Percentiles rank a stretch among this genome's conserved stretches.
Evolutionary conservation across 352 stramenopile species (phyloP).

Genomic region (Phytophthora parvispora): DNA sequence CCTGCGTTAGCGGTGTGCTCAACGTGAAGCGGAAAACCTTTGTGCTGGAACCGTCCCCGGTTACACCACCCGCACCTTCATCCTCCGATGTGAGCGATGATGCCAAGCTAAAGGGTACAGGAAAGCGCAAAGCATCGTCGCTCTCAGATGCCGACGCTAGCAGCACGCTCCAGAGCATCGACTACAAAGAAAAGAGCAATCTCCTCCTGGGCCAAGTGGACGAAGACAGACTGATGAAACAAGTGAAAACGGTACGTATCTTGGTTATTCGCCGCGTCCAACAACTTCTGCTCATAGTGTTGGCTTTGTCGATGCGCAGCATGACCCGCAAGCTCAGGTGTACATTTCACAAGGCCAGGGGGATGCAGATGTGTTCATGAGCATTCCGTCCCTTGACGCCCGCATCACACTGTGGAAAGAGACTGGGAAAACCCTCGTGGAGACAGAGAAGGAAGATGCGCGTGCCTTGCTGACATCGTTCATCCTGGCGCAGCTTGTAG

Average conservation of each 20-base stretch:
- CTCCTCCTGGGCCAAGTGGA: slow-evolving; percentile 79
- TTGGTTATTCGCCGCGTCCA: not conserved
- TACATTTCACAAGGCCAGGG: slow-evolving; percentile 86
- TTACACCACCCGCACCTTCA: not conserved
- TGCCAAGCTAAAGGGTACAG: slow-evolving; percentile 31
- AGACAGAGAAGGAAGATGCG: slow-evolving; percentile 81
- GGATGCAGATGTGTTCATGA: slow-evolving; percentile 86
- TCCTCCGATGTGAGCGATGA: slow-evolving; percentile 19
- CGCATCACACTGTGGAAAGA: slow-evolving; percentile 85
- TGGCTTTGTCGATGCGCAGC: slow-evolving; percentile 35
- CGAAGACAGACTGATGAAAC: slow-evolving; percentile 81
- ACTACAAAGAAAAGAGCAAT: slow-evolving; percentile 69
- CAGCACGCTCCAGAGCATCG: slow-evolving; percentile 44
- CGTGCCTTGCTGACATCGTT: slow-evolving; percentile 70
- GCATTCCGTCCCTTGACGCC: slow-evolving; percentile 80
- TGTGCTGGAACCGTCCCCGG: slow-evolving; percentile 51
- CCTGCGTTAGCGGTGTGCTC: slow-evolving; percentile 67
- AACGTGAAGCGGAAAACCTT: slow-evolving; percentile 68
- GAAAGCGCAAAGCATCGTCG: slow-evolving; percentile 35
- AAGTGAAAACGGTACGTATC: slow-evolving; percentile 74
- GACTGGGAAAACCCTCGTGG: slow-evolving; percentile 77
- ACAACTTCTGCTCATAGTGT: not conserved
- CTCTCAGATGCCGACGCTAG: slow-evolving; percentile 22
- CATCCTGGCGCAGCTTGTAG: slow-evolving; percentile 60
- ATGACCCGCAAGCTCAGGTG: slow-evolving; percentile 73